A percentile compares a stretch with the other conserved stretches of the same genome.
phyloP scores from a whole-genome alignment of 2,329 filamentous ascomycete genomes.

The Zalaria obscura region DNA sequence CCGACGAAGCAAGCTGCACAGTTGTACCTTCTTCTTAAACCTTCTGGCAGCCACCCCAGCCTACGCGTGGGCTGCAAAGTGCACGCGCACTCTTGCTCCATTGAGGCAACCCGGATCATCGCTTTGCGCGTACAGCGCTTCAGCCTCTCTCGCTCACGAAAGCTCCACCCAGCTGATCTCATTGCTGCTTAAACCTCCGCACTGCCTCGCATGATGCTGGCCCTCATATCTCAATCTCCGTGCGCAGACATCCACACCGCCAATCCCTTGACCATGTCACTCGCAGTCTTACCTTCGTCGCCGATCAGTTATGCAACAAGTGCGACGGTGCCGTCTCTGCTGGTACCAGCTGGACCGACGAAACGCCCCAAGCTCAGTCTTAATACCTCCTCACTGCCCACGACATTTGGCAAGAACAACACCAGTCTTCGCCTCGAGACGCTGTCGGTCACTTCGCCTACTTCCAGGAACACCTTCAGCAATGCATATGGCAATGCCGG shows the following conservation, averaged over 20 bases:
- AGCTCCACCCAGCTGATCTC: neutral
- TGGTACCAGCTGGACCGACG: conserved; percentile 11
- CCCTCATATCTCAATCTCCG: conserved; percentile 14
- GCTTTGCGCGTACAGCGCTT: neutral
- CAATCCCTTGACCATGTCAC: conserved; percentile 20
- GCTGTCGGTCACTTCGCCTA: conserved; percentile 43
- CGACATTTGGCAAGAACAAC: conserved; percentile 40
- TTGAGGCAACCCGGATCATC: too few relatives aligned
- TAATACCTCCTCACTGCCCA: conserved; percentile 35
- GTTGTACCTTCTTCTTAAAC: too few relatives aligned
- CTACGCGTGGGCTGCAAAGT: neutral
- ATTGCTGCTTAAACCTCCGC: neutral
- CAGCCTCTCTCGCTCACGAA: neutral
- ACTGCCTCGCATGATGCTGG: conserved; percentile 15
- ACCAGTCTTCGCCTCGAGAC: conserved; percentile 39
- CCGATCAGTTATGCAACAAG: conserved; percentile 13
- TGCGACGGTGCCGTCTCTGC: conserved; percentile 7
- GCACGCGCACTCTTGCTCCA: neutral
- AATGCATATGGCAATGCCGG: conserved; percentile 34
- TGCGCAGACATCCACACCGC: conserved; percentile 7
- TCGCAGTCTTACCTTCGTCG: conserved; percentile 24
- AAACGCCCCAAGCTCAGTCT: conserved; percentile 45
- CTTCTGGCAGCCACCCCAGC: too few relatives aligned
- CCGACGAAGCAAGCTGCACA: too few relatives aligned
- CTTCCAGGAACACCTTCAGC: conserved; percentile 45